A percentile compares a stretch with the other conserved stretches of the same genome.
These are phyloP conservation scores for Penicillium subrubescens DNA, from an alignment of 495 filamentous ascomycete species.

Conservation along the genomic window DNA sequence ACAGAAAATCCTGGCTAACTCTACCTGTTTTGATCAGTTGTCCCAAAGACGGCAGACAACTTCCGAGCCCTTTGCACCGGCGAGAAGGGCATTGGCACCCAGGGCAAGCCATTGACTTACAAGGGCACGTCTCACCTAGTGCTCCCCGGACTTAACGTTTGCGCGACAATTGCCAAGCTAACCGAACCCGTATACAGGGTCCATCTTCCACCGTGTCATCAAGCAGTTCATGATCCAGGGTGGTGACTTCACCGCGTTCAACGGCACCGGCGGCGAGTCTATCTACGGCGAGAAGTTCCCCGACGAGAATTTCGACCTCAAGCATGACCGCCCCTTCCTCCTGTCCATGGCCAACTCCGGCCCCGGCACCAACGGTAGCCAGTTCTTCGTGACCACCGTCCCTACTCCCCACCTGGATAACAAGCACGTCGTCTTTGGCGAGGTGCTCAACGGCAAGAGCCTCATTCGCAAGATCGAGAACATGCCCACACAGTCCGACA, in stretches of 20 bases:
- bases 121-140: constrained; percentile 42
- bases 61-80: constrained; percentile 93
- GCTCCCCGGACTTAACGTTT: background rate
- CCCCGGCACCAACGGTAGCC: constrained; percentile 89
- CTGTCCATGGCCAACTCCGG: constrained; percentile 98
- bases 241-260: constrained; percentile 94
- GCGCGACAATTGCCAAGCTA: background rate
- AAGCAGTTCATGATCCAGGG: constrained; percentile 99
- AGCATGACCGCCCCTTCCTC: constrained; percentile 93
- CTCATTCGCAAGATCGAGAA: constrained; percentile 91
- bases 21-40: constrained; percentile 50
- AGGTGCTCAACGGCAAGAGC: constrained; percentile 80
- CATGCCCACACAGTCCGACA: constrained; percentile 76
- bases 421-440: constrained; percentile 77
- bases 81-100: constrained; percentile 84
- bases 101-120: constrained; percentile 79
- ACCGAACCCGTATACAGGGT: constrained; percentile 48
- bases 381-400: constrained; percentile 98
- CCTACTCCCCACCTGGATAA: constrained; percentile 89
- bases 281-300: constrained; percentile 99
- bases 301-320: constrained; percentile 93
- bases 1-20: constrained; percentile 19
- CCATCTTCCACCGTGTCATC: constrained; percentile 94
- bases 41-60: constrained; percentile 92
- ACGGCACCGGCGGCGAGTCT: constrained; percentile 94